phyloP scores from a whole-genome alignment of 306 rosid species.

The Biancaea sappan region DNA sequence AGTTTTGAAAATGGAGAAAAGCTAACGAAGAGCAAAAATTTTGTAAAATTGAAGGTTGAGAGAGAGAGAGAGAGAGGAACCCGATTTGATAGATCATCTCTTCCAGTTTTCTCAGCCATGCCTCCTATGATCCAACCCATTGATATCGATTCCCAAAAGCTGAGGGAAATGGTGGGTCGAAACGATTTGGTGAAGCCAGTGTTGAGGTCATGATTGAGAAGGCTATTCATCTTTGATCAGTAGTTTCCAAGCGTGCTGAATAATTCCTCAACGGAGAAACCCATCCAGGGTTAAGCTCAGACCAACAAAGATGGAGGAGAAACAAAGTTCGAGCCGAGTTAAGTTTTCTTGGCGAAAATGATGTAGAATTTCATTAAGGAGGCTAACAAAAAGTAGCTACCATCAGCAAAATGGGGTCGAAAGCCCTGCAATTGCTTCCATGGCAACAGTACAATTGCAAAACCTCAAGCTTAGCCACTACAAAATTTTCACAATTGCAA shows the following conservation, averaged over 20 bases:
- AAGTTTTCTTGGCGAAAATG: slow-evolving; percentile 84
- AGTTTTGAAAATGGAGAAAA: slow-evolving; percentile 5
- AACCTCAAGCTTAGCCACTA: not conserved
- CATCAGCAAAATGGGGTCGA: slow-evolving; percentile 54
- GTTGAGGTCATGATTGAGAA: slow-evolving; percentile 74
- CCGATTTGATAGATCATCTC: not conserved
- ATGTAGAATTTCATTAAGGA: slow-evolving; percentile 89
- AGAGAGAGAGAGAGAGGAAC: not conserved
- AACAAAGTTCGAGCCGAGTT: slow-evolving; percentile 78
- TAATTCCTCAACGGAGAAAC: slow-evolving; percentile 62
- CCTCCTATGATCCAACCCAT: slow-evolving; percentile 96
- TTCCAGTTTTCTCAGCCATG: slow-evolving; percentile 33
- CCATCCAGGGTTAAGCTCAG: slow-evolving; percentile 39
- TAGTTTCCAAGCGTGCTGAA: slow-evolving; percentile 68
- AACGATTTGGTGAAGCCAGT: slow-evolving; percentile 71
- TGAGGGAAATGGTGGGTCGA: slow-evolving; percentile 52
- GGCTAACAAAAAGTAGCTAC: slow-evolving; percentile 56
- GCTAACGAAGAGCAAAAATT: not conserved
- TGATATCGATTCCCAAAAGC: slow-evolving; percentile 54
- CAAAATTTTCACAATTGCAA: not conserved
- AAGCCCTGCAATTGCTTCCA: slow-evolving; percentile 95
- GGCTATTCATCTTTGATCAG: slow-evolving; percentile 76
- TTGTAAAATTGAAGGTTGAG: too few species aligned
- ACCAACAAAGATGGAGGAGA: slow-evolving; percentile 41
- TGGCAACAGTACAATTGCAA: slow-evolving; percentile 47